Base-by-base conservation (phyloP, 495 filamentous ascomycete genomes). In the Astrothelium subdiscretum region DNA sequence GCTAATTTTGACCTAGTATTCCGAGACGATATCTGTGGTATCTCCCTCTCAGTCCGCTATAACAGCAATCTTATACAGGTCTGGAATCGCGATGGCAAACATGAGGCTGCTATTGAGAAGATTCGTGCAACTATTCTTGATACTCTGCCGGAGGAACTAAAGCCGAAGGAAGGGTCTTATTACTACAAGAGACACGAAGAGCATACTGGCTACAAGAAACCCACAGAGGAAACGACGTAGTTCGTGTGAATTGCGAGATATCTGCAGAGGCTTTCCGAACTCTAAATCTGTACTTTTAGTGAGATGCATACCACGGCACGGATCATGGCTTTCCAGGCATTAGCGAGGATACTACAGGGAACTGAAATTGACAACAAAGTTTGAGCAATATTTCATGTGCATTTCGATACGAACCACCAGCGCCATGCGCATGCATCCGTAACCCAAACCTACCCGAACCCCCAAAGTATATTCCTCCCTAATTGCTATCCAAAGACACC, bases 31-130 rank as follows among this genome's bases (percentile, higher is more conserved):
- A 87, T 91, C 61, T 90, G 87, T 69, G 87, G 87, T 57, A 81
- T 91, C 61, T 83, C 81, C 11, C 80, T 88, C 58, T 85, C 83
- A 3, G 85, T 89, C 59, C 81, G 88, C 63, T 90, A 88, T 72
- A 90, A 85, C 72, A 84, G 83, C 2, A 83, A 90, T 67, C 80
- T 91, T 42, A 86, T 96, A 69, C 86, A 85, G 58, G 82, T 96
- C 65, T 96, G 91, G 91, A 91, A 95, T 74, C 87, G 91, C 35
- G 87, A 92, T 66, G 84, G 82, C 18, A 68, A 69, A 26, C 87
- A 89, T 70, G 78, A 88, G 62, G 82, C 78, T 62, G 91, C 87
- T 2, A 85, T 91, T 63, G 83, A 90, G 63, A 79, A 74, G 44
- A 80, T 96, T 20, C 78, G 89, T 32, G 72, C 79, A 63, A 83